A percentile compares a stretch with the other conserved stretches of the same genome.
Conservation (phyloP, 257 asterid genomes). For the Salvia splendens region DNA sequence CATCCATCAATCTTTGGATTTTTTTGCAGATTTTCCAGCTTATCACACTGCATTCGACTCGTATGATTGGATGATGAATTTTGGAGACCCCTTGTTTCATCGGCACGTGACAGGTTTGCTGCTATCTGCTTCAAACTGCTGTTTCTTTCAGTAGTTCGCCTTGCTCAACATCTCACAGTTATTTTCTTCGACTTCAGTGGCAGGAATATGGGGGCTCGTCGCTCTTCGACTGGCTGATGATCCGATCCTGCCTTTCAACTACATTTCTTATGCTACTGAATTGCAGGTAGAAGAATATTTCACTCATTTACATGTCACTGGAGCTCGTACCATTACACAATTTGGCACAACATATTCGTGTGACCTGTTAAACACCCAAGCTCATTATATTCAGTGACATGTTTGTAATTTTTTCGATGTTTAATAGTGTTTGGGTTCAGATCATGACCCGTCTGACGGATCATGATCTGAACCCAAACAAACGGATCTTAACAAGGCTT, state of each 20-base stretch:
- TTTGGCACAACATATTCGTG: background rate
- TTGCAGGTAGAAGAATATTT: constrained; percentile 53
- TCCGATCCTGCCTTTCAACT: constrained; percentile 78
- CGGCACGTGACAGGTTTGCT: constrained; percentile 62
- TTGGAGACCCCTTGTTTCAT: constrained; percentile 85
- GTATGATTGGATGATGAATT: constrained; percentile 76
- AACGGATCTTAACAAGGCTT: no score
- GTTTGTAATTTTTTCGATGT: no score
- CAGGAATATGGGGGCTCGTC: constrained; percentile 92
- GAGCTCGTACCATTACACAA: background rate
- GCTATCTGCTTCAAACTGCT: constrained; percentile 6
- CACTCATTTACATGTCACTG: constrained; percentile 1
- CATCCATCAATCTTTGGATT: background rate
- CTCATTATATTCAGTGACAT: no score
- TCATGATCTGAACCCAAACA: no score
- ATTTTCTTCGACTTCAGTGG: constrained; percentile 42
- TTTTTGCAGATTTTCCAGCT: constrained; percentile 84
- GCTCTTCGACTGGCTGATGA: constrained; percentile 85
- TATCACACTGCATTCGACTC: constrained; percentile 97
- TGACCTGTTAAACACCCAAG: no score
- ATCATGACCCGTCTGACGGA: no score
- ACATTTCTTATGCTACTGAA: constrained; percentile 70
- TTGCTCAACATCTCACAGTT: background rate
- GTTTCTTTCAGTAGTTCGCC: background rate
- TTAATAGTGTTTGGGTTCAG: no score